Evolutionary conservation across 192 early-diverging fungal species (phyloP).

Genomic region (Coemansia asiatica): DNA sequence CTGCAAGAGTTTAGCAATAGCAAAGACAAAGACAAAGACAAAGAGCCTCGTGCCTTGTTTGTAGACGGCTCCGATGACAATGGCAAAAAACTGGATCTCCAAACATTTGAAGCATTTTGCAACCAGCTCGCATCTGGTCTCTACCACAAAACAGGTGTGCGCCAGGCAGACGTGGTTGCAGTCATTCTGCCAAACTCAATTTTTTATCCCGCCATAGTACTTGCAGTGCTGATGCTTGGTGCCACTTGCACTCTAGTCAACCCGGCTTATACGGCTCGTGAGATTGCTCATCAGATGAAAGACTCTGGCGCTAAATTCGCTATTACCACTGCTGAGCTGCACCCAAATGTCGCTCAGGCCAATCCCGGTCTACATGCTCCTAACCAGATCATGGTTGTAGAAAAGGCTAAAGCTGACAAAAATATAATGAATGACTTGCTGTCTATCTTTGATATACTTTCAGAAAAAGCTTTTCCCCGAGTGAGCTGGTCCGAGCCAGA

Average conservation of each 20-base stretch:
- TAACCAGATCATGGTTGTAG: neutral
- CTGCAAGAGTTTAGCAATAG: constrained; percentile 3
- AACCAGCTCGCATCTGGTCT: constrained; percentile 31
- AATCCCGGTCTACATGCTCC: neutral
- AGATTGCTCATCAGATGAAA: constrained; percentile 73
- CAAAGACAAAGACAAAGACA: too few species aligned
- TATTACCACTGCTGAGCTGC: constrained; percentile 51
- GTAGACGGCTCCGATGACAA: constrained; percentile 10
- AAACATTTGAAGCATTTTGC: constrained; percentile 15
- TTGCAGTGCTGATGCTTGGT: constrained; percentile 63
- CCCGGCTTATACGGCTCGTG: constrained; percentile 73
- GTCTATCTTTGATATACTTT: constrained; percentile 14
- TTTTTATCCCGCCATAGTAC: constrained; percentile 61
- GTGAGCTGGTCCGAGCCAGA: neutral
- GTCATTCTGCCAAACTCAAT: constrained; percentile 73
- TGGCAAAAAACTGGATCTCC: constrained; percentile 9
- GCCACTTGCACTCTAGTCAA: constrained; percentile 72
- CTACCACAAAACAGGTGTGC: constrained; percentile 54
- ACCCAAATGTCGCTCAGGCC: constrained; percentile 2
- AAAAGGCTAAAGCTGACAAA: neutral
- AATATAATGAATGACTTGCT: too few species aligned
- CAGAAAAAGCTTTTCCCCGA: neutral
- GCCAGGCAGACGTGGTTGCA: constrained; percentile 68
- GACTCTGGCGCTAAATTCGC: constrained; percentile 70
- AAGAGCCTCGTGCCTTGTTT: constrained; percentile 19